Percentiles rank a stretch among this genome's conserved stretches.
Conservation (phyloP, 768 basidiomycete species). For the Lactifluus volemus region DNA sequence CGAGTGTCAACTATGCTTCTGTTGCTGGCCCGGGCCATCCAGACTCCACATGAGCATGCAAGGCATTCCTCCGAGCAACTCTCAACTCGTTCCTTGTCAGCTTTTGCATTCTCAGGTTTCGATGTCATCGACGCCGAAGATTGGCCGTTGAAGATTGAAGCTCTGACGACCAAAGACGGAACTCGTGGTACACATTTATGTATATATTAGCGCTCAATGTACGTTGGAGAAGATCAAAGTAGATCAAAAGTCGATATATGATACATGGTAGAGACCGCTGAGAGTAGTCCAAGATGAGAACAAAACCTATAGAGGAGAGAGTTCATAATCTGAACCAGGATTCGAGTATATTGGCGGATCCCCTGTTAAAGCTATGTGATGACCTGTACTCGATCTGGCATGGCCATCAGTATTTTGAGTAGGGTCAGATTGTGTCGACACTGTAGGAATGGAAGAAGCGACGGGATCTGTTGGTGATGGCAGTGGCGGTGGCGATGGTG, state of each 20-base stretch:
- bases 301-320: not conserved
- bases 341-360: constrained; percentile 9
- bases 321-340: not conserved
- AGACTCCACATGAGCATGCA: too few relatives aligned
- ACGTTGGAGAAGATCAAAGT: not conserved
- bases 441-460: not conserved
- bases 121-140: too few relatives aligned
- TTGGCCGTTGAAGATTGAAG: too few relatives aligned
- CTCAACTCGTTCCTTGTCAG: too few relatives aligned
- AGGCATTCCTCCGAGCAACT: too few relatives aligned
- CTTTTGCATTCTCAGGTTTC: too few relatives aligned
- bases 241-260: not conserved
- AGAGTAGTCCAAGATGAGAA: not conserved
- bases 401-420: not conserved
- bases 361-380: not conserved
- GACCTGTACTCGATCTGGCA: not conserved
- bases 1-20: too few relatives aligned
- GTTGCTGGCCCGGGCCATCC: too few relatives aligned
- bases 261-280: not conserved
- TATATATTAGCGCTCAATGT: constrained; percentile 5
- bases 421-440: not conserved
- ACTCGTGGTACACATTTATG: not conserved
- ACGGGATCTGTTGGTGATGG: not conserved
- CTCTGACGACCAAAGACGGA: too few relatives aligned
- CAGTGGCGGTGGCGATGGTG: not conserved